These are phyloP conservation scores for Saccharomyces hybrid DNA, from an alignment of 1,139 yeast species.

Conservation along the genomic window DNA sequence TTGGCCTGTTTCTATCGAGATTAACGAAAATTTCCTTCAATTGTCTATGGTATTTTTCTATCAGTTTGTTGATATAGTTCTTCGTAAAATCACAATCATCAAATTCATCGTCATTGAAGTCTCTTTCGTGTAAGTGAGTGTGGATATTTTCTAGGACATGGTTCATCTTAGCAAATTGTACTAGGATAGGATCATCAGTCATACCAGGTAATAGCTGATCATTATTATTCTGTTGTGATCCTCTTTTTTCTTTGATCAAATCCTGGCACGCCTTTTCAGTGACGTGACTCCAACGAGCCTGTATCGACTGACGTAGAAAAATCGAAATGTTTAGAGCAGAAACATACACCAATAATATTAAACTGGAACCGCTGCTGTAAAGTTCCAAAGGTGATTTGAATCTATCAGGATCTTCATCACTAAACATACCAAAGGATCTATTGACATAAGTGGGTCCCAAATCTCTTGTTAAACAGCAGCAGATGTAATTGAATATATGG, in stretches of 20 bases:
- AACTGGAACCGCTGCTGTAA: slow-evolving; percentile 20
- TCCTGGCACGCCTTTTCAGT: slow-evolving; percentile 17
- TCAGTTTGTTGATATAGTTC: slow-evolving; percentile 11
- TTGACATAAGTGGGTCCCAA: slow-evolving; percentile 50
- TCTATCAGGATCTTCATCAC: slow-evolving; percentile 15
- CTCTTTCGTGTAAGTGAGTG: slow-evolving; percentile 34
- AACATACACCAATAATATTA: slow-evolving; percentile 33
- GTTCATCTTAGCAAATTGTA: slow-evolving; percentile 53
- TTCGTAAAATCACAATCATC: slow-evolving; percentile 17
- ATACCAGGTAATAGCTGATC: slow-evolving; percentile 26
- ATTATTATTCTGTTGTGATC: slow-evolving; percentile 17
- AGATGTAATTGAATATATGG: slow-evolving; percentile 58
- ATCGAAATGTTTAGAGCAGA: slow-evolving; percentile 32
- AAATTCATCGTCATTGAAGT: slow-evolving; percentile 23
- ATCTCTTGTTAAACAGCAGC: slow-evolving; percentile 68
- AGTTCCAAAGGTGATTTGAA: slow-evolving; percentile 15
- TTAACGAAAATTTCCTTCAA: slow-evolving; percentile 17
- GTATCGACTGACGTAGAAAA: slow-evolving; percentile 31
- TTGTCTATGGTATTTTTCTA: slow-evolving; percentile 15
- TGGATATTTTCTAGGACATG: slow-evolving; percentile 59
- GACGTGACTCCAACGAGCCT: slow-evolving; percentile 23
- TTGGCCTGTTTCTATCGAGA: slow-evolving; percentile 38
- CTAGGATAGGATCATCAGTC: slow-evolving; percentile 39
- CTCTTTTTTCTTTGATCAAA: slow-evolving; percentile 14
- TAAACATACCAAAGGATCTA: slow-evolving; percentile 21